Conservation (phyloP, 441 rosid genomes). For the Pelargonium fulgidum region DNA sequence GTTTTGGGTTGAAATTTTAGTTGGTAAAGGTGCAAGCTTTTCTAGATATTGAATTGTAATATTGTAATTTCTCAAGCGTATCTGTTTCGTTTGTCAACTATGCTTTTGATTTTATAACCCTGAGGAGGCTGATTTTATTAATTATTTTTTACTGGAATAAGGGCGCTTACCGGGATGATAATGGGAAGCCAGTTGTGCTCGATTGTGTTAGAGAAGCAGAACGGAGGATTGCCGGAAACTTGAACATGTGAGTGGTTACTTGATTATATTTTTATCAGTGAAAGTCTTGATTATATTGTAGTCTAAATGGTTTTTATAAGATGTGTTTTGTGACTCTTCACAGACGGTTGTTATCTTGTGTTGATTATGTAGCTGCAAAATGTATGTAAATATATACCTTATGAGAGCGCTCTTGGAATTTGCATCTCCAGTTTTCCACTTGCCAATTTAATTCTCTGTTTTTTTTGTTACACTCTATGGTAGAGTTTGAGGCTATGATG, state of each 20-base stretch:
- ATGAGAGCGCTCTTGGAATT: not conserved
- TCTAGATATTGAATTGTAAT: not conserved
- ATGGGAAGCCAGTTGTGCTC: slow-evolving; percentile 86
- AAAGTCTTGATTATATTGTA: not conserved
- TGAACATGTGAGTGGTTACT: slow-evolving; percentile 50
- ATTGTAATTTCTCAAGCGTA: not conserved
- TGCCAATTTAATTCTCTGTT: not conserved
- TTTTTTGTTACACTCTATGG: not conserved
- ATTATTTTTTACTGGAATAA: slow-evolving; percentile 18
- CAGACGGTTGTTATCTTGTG: not conserved
- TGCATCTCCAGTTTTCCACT: slow-evolving; percentile 1
- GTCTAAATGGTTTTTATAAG: not conserved
- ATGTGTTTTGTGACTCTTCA: too few relatives aligned
- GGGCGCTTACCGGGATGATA: slow-evolving; percentile 98
- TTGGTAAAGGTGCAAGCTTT: not conserved
- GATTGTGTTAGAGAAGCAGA: slow-evolving; percentile 91
- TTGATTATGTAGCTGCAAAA: not conserved
- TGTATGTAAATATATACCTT: not conserved
- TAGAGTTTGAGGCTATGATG: slow-evolving; percentile 8
- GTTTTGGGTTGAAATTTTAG: not conserved
- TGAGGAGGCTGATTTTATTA: not conserved
- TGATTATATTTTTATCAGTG: not conserved
- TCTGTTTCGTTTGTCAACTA: not conserved
- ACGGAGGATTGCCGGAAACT: slow-evolving; percentile 63
- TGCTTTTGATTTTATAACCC: not conserved